Percentiles rank a stretch among this genome's conserved stretches.
phyloP scores from a whole-genome alignment of 306 rosid genomes.

The Oxytropis ochrocephala region DNA sequence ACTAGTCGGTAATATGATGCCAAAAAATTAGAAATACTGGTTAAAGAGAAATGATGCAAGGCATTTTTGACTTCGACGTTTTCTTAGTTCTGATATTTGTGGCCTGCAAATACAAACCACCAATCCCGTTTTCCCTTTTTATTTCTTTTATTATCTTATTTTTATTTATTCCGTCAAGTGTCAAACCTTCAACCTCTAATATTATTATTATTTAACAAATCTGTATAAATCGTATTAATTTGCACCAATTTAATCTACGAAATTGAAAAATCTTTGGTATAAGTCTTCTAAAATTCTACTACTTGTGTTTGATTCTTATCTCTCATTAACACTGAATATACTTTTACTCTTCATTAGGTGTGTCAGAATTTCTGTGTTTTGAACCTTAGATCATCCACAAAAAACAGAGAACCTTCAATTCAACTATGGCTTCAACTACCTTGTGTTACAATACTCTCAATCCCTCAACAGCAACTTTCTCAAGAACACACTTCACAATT shows the following conservation, averaged over 20 bases:
- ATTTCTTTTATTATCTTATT: no score
- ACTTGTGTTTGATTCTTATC: no score
- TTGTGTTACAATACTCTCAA: slow-evolving; percentile 47
- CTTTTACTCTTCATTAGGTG: no score
- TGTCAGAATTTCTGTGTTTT: neutral
- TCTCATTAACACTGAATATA: no score
- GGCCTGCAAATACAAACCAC: neutral
- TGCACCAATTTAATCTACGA: no score
- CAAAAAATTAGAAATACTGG: no score
- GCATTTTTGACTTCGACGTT: neutral
- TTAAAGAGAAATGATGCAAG: neutral
- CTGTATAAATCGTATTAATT: no score
- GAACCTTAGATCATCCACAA: slow-evolving; percentile 3
- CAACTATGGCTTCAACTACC: slow-evolving; percentile 50
- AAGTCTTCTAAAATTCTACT: no score
- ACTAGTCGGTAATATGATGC: no score
- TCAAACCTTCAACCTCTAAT: slow-evolving; percentile 1
- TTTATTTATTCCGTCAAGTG: no score
- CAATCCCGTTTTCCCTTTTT: neutral
- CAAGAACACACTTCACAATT: slow-evolving; percentile 42
- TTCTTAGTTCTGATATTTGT: slow-evolving; percentile 6
- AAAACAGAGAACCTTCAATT: neutral
- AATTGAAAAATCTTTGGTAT: no score
- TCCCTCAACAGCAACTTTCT: slow-evolving; percentile 44
- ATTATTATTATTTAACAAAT: no score